Evolutionary conservation across 2,329 filamentous ascomycete genomes (phyloP).

Genomic region (Juglanconis juglandina): DNA sequence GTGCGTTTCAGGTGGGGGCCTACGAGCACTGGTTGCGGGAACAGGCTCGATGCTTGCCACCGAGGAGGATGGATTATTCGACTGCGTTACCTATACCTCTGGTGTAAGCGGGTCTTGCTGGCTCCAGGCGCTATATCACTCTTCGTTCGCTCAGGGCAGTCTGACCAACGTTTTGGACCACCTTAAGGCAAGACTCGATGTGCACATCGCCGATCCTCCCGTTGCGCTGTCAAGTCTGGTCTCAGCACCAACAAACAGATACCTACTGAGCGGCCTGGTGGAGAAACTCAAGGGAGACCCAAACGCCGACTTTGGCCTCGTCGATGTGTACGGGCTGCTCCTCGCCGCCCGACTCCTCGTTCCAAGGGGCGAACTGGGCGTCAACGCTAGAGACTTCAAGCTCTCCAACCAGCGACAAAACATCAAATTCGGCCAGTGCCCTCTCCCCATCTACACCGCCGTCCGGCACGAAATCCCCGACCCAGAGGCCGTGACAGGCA

Average conservation of each 20-base stretch:
- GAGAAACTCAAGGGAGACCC: conserved; percentile 87
- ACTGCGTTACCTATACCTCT: conserved; percentile 91
- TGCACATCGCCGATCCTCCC: conserved; percentile 92
- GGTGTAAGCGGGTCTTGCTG: conserved; percentile 96
- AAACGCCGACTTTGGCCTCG: conserved; percentile 78
- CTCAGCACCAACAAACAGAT: conserved; percentile 90
- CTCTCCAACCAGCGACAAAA: conserved; percentile 80
- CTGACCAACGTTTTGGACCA: conserved; percentile 74
- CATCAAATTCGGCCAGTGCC: conserved; percentile 73
- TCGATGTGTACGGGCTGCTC: conserved; percentile 87
- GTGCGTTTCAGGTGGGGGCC: conserved; percentile 87
- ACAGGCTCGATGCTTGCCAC: conserved; percentile 82
- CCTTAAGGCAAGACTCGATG: conserved; percentile 75
- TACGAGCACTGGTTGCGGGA: conserved; percentile 86
- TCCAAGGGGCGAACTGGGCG: conserved; percentile 75
- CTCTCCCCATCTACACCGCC: conserved; percentile 91
- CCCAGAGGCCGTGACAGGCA: conserved; percentile 41
- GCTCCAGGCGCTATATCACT: conserved; percentile 85
- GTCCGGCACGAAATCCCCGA: conserved; percentile 92
- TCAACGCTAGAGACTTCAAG: conserved; percentile 79
- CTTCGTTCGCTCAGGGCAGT: conserved; percentile 67
- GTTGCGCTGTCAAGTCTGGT: conserved; percentile 76
- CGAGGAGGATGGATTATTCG: conserved; percentile 83
- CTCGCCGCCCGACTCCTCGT: conserved; percentile 82
- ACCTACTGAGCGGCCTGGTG: conserved; percentile 79